These are phyloP conservation scores for Diaporthe citriasiana DNA, from an alignment of 2,329 filamentous ascomycete genomes.

Conservation along the genomic window DNA sequence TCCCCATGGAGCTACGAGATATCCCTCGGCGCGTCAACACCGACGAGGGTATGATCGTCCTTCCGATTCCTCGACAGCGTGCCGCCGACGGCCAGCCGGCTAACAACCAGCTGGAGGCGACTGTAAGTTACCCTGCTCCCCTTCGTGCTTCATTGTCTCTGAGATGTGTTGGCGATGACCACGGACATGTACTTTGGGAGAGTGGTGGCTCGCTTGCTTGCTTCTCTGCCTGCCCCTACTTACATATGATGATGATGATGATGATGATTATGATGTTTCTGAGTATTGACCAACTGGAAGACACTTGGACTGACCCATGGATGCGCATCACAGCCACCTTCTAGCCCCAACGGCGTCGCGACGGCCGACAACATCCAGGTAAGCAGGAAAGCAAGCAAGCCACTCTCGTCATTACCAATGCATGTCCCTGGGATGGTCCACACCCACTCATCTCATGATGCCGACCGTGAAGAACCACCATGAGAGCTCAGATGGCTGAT, in stretches of 20 bases:
- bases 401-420: conserved; percentile 39
- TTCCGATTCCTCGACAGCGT: conserved; percentile 57
- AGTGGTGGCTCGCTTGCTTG: neutral
- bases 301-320: conserved; percentile 28
- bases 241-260: neutral
- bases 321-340: conserved; percentile 35
- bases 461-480: neutral
- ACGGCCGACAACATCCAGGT: conserved; percentile 38
- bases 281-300: too few species aligned
- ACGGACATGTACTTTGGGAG: neutral
- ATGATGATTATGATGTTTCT: neutral
- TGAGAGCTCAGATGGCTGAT: neutral
- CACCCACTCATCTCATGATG: neutral
- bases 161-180: neutral
- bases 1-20: conserved; percentile 58
- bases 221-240: neutral
- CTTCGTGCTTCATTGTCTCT: neutral
- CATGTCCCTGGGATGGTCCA: conserved; percentile 26
- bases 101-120: conserved; percentile 53
- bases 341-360: conserved; percentile 32
- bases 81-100: conserved; percentile 56
- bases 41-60: conserved; percentile 60
- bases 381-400: conserved; percentile 19
- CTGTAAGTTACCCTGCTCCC: conserved; percentile 53
- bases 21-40: conserved; percentile 59